Conservation (phyloP, 2,329 filamentous ascomycete species). For the Fonsecaea multimorphosa region DNA sequence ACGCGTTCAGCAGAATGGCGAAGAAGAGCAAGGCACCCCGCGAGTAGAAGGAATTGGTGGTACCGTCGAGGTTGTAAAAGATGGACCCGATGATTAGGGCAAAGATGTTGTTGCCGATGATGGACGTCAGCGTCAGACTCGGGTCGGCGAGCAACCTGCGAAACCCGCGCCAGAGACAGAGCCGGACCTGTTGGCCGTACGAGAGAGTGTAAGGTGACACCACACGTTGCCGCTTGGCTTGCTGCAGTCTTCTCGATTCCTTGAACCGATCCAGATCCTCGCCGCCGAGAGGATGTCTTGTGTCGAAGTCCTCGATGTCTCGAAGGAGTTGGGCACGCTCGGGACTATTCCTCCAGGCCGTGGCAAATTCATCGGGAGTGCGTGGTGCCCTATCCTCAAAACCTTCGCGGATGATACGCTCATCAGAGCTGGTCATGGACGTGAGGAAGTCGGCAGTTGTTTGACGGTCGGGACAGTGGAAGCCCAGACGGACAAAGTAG, state of each 20-base stretch:
- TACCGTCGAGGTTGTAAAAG: slow-evolving; percentile 68
- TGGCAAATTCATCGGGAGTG: slow-evolving; percentile 72
- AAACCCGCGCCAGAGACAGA: slow-evolving; percentile 66
- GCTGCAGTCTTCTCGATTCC: slow-evolving; percentile 51
- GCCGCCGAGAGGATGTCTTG: slow-evolving; percentile 51
- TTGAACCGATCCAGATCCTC: slow-evolving; percentile 49
- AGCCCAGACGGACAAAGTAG: slow-evolving; percentile 74
- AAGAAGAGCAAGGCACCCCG: slow-evolving; percentile 71
- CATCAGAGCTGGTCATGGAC: slow-evolving; percentile 69
- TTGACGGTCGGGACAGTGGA: slow-evolving; percentile 70
- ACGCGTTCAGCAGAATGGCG: slow-evolving; percentile 65
- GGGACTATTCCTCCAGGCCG: slow-evolving; percentile 61
- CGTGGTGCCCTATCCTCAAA: slow-evolving; percentile 69
- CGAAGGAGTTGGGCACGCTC: slow-evolving; percentile 51
- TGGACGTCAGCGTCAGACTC: slow-evolving; percentile 67
- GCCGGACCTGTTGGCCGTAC: slow-evolving; percentile 62
- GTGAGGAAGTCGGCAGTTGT: slow-evolving; percentile 76
- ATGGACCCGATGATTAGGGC: slow-evolving; percentile 69
- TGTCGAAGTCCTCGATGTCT: slow-evolving; percentile 54
- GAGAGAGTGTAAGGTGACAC: slow-evolving; percentile 63
- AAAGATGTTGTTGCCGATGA: slow-evolving; percentile 62
- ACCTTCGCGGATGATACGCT: slow-evolving; percentile 63
- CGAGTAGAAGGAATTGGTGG: slow-evolving; percentile 66
- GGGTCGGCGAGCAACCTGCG: slow-evolving; percentile 71
- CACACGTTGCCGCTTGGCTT: slow-evolving; percentile 53